A percentile compares a stretch with the other conserved stretches of the same genome.
Evolutionary conservation across 2,329 filamentous ascomycete species (phyloP).

Genomic region (Metarhizium guizhouense): DNA sequence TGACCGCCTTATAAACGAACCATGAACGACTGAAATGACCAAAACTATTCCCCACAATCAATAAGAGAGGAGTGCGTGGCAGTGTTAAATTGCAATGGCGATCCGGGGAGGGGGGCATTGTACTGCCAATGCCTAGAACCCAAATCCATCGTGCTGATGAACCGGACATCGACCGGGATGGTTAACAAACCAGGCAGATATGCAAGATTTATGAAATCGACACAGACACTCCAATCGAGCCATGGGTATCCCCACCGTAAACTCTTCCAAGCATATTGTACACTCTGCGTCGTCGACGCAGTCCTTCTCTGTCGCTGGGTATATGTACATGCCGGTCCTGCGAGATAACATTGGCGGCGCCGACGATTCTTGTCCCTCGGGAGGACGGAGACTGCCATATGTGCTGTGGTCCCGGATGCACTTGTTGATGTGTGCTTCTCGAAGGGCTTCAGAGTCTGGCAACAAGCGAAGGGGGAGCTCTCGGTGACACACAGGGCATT

Average conservation of each 20-base stretch:
- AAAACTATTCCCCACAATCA: background rate
- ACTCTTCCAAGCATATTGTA: conserved; percentile 60
- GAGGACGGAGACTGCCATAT: conserved; percentile 29
- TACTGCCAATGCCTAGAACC: conserved; percentile 26
- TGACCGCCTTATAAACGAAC: background rate
- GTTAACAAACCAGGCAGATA: conserved; percentile 52
- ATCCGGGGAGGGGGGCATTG: background rate
- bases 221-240: conserved; percentile 59
- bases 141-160: conserved; percentile 55
- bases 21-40: background rate
- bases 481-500: conserved; percentile 67
- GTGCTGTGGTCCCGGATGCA: conserved; percentile 50
- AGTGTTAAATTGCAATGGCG: no score
- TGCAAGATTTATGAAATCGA: conserved; percentile 53
- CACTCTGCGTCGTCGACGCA: conserved; percentile 60
- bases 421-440: conserved; percentile 48
- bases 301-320: conserved; percentile 58
- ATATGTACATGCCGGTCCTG: conserved; percentile 54
- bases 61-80: background rate
- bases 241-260: conserved; percentile 53
- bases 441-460: conserved; percentile 42
- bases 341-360: conserved; percentile 27
- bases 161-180: conserved; percentile 57
- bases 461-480: conserved; percentile 55
- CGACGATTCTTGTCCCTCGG: conserved; percentile 12